Evolutionary conservation across 2,329 filamentous ascomycete genomes (phyloP), one percentile per base, ranked within the genome.

Genomic region (Colletotrichum sansevieriae): DNA sequence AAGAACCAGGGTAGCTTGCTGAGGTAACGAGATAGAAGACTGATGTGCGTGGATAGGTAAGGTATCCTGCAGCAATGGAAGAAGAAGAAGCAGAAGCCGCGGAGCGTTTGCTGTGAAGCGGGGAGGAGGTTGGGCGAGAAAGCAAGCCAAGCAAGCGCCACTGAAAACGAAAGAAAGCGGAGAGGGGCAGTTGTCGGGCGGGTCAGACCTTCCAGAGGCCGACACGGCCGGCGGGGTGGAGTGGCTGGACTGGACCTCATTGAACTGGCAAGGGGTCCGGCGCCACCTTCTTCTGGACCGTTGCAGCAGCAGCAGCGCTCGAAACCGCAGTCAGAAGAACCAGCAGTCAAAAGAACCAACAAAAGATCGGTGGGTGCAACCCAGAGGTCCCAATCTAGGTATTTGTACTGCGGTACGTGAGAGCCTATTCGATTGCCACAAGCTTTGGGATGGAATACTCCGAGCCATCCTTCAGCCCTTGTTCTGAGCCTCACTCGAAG

Each of bases 61-160:
- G 67, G 44, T 63, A 54, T 39, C 22, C 41, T 61, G 64, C 56
- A 70, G 56, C 37, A 35, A 64, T 18, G 18, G 18, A 18, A 18
- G 18, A 18, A 18, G 46, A 67, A 54, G 67, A 35, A 68, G 65
- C 61, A 46, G 46, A 68, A 54, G 68, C 35, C 63, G 58, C 41
- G 52, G 63, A 57, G 43, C 66, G 63, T 63, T 66, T 70, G 58
- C 49, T 49, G 55, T 65, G 54, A 68, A 65, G 65, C 61, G 65
- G 65, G 65, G 61, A 57, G 61, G 65, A 59, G 61, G 65, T 60
- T 68, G 65, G 65, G 65, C 46, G 52, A 64, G 47, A 55, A 29
- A 68, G 44, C 49, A n/a, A 55, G 47, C 44, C 39, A 44, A 29
- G 22, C 22, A 22, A 22, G 22, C 22, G 65, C 47, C 55, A 35